phyloP scores from a whole-genome alignment of 495 filamentous ascomycete species.

The Melanomma pulvis-pyrius region DNA sequence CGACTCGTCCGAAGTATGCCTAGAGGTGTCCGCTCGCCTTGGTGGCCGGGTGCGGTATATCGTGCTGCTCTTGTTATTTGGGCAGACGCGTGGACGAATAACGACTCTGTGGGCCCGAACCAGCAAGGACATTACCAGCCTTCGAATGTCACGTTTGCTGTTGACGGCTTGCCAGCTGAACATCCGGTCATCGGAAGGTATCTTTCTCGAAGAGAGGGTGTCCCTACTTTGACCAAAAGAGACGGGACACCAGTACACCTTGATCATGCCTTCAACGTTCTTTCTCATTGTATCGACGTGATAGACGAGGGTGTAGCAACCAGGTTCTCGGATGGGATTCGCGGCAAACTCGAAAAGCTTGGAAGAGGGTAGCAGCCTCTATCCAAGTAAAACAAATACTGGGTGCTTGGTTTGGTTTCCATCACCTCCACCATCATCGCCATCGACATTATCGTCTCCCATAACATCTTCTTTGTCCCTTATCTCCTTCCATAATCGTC shows the following conservation, averaged over 20 bases:
- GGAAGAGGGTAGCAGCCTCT: conserved; percentile 29
- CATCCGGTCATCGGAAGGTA: conserved; percentile 47
- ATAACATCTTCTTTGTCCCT: background rate
- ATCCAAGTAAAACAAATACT: background rate
- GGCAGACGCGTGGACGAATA: conserved; percentile 43
- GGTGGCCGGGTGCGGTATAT: conserved; percentile 50
- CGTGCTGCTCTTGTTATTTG: conserved; percentile 47
- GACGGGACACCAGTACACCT: conserved; percentile 45
- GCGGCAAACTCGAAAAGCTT: conserved; percentile 45
- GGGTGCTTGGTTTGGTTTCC: background rate
- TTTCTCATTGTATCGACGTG: conserved; percentile 48
- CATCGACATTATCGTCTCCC: background rate
- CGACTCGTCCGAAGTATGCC: conserved; percentile 53
- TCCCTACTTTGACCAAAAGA: conserved; percentile 44
- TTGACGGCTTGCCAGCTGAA: conserved; percentile 44
- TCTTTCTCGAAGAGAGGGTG: conserved; percentile 45
- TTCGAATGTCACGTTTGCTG: conserved; percentile 39
- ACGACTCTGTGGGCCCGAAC: conserved; percentile 37
- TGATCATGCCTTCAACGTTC: conserved; percentile 40
- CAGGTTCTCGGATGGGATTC: conserved; percentile 48
- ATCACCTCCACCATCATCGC: background rate
- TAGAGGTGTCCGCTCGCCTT: conserved; percentile 45
- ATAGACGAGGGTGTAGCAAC: conserved; percentile 47
- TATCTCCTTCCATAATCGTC: background rate
- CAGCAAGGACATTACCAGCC: conserved; percentile 32